Evolutionary conservation across 371 early-diverging fungal genomes (phyloP), one percentile per base, ranked within the genome.

Genomic region (Synchytrium microbalum): DNA sequence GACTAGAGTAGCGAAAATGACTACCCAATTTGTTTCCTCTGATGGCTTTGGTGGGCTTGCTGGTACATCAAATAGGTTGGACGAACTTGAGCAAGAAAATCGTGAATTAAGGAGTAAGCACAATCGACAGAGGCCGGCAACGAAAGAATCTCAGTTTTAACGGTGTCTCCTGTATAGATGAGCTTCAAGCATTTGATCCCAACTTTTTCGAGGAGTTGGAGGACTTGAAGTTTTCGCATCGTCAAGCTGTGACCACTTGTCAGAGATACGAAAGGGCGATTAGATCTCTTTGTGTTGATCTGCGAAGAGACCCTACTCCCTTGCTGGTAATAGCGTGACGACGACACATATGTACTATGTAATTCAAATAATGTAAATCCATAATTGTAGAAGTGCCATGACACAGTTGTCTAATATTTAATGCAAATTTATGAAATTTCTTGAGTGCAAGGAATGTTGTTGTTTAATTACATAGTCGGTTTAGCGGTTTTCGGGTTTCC

Each of bases 151-250:
- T 14, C 14, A 23, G 31, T 53, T 32, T 26, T 23, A 31, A 38
- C 3, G n/a, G 3, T 63, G 29, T 32, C 24, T 26, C 51, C 23
- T 30, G 26, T 59, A 2, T 62, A 69, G 70, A 55, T 10, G 62
- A 72, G 60, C 54, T 69, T 32, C 55, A 30, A 52, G 63, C 53
- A 25, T 69, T 66, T 32, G 64, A 67, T 56, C 58, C 61, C 3
- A 30, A 63, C n/a, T 65, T 72, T 31, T 54, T 64, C 14, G 73
- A 70, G 23, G 77, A 77, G 54, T 54, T 77, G 30, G 72, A 74
- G 53, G 77, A 77, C 57, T 61, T 76, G 55, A 67, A 67, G 55
- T 38, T 10, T 38, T 10, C 10, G 5, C 46, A 38, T 38, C 19
- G 46, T 38, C 46, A 38, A 38, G 46, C 46, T 19, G 10, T 38